Percentiles rank a stretch among this genome's conserved stretches.
These are phyloP conservation scores for Grammothele lineata DNA, from an alignment of 768 basidiomycete genomes.

Conservation along the genomic window DNA sequence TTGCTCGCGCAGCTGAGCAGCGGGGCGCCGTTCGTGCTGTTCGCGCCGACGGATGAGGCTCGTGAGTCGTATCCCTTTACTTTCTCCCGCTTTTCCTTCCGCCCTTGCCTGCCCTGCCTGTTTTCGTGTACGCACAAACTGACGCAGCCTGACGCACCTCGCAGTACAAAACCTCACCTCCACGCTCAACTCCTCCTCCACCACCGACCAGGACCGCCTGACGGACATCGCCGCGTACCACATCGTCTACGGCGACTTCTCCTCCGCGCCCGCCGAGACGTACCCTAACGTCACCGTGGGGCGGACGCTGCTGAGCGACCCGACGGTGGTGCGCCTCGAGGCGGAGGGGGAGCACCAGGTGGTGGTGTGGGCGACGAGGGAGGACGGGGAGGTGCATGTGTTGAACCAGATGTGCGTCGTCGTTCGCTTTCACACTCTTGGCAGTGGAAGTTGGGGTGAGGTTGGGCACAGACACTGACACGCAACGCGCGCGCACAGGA, in stretches of 20 bases:
- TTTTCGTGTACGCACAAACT: constrained; percentile 54
- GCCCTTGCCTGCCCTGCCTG: constrained; percentile 23
- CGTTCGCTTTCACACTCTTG: neutral
- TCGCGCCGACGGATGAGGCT: constrained; percentile 54
- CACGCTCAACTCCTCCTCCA: constrained; percentile 34
- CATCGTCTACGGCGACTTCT: constrained; percentile 49
- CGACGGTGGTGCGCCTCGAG: constrained; percentile 47
- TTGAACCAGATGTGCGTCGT: constrained; percentile 38
- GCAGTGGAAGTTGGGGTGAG: constrained; percentile 49
- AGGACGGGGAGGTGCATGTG: constrained; percentile 37
- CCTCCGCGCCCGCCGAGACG: constrained; percentile 36
- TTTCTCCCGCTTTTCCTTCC: neutral
- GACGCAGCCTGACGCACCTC: constrained; percentile 45
- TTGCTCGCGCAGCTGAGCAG: constrained; percentile 39
- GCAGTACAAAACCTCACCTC: constrained; percentile 17
- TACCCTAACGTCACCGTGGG: constrained; percentile 61
- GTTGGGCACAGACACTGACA: constrained; percentile 54
- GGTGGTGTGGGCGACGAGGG: constrained; percentile 39
- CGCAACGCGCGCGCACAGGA: constrained; percentile 19
- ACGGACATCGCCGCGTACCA: constrained; percentile 55
- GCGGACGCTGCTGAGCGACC: constrained; percentile 52
- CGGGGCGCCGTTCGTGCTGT: constrained; percentile 44
- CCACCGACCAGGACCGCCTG: constrained; percentile 32
- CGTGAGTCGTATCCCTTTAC: constrained; percentile 32
- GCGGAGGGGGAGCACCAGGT: constrained; percentile 52